Evolutionary conservation across 345 rosid species (phyloP).

Genomic region (Leavenworthia alabamica): DNA sequence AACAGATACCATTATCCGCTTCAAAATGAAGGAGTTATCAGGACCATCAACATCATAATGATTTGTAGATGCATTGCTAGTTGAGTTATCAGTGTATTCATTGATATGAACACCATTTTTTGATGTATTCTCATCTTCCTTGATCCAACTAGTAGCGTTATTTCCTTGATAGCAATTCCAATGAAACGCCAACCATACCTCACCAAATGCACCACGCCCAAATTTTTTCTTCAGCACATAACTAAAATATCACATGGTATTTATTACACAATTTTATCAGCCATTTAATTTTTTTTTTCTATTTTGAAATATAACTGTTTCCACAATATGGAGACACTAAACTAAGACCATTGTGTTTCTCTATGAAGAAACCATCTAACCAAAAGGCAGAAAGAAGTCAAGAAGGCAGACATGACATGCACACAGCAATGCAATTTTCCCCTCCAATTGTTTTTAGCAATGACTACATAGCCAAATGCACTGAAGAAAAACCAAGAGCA

Average conservation of each 20-base stretch:
- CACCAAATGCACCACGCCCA: constrained; percentile 93
- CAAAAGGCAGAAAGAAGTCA: constrained; percentile 4
- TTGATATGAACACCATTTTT: constrained; percentile 27
- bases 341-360: neutral
- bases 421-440: neutral
- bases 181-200: constrained; percentile 89
- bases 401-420: constrained; percentile 6
- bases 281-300: neutral
- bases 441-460: neutral
- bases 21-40: constrained; percentile 61
- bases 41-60: constrained; percentile 37
- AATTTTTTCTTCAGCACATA: constrained; percentile 75
- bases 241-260: constrained; percentile 40
- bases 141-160: constrained; percentile 41
- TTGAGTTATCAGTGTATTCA: constrained; percentile 27
- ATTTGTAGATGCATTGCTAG: constrained; percentile 32
- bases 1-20: constrained; percentile 80
- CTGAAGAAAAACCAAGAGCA: neutral
- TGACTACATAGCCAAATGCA: neutral
- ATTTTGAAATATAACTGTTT: neutral
- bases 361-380: constrained; percentile 5
- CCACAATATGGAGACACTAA: neutral
- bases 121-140: constrained; percentile 35
- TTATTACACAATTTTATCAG: constrained; percentile 7
- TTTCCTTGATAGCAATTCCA: constrained; percentile 62